Percentiles rank a stretch among this genome's conserved stretches.
Evolutionary conservation across 805 yeast species (phyloP).

Genomic region (Hanseniaspora thailandica): DNA sequence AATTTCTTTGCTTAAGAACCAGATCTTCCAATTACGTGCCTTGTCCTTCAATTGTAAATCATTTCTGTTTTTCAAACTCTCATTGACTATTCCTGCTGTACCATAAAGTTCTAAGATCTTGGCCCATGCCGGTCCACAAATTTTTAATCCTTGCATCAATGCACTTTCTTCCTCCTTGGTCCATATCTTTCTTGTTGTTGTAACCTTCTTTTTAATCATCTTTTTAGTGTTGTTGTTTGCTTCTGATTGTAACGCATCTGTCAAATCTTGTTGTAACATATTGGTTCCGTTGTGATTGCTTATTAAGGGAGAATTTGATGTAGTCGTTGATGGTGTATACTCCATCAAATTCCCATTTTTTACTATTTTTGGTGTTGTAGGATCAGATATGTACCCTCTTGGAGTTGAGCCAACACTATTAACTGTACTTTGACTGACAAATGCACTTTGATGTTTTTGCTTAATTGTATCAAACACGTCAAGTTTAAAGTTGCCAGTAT

Average conservation of each 20-base stretch:
- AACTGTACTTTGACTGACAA: not conserved
- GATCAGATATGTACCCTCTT: constrained; percentile 3
- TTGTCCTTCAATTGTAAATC: constrained; percentile 92
- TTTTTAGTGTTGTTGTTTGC: not conserved
- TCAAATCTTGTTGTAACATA: not conserved
- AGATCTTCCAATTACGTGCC: constrained; percentile 91
- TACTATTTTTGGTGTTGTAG: constrained; percentile 1
- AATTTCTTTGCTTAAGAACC: constrained; percentile 59
- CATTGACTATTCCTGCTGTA: constrained; percentile 80
- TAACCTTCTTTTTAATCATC: constrained; percentile 14
- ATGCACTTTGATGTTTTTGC: not conserved
- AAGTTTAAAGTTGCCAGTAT: not conserved
- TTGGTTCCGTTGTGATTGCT: not conserved
- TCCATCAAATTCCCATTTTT: not conserved
- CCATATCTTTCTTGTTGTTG: constrained; percentile 40
- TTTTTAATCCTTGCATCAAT: constrained; percentile 62
- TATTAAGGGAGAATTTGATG: not conserved
- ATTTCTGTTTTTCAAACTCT: constrained; percentile 72
- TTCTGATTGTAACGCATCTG: not conserved
- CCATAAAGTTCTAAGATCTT: constrained; percentile 84
- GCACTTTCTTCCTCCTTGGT: constrained; percentile 80
- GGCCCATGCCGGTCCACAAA: constrained; percentile 87
- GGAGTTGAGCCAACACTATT: constrained; percentile 14
- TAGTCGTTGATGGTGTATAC: not conserved
- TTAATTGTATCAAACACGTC: not conserved